phyloP scores from a whole-genome alignment of 306 rosid species.

The Carpinus viminea region DNA sequence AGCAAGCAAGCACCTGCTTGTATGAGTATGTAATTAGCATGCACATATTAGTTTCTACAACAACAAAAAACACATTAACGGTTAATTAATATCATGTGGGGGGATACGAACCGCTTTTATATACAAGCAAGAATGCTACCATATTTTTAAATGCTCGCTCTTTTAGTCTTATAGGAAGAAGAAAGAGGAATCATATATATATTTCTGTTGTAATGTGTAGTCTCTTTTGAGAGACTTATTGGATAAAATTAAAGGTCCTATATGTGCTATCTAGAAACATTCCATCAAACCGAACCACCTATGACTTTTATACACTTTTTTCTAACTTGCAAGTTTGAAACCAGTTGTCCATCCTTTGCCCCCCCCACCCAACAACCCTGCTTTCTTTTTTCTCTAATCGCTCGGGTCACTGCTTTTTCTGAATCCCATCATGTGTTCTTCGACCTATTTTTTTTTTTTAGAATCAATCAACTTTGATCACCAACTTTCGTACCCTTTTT shows the following conservation, averaged over 20 bases:
- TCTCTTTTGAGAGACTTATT: constrained; percentile 31
- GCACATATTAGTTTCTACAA: background rate
- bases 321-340: constrained; percentile 33
- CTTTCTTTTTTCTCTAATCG: constrained; percentile 22
- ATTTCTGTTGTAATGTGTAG: background rate
- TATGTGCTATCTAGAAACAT: constrained; percentile 9
- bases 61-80: no score
- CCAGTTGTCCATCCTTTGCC: constrained; percentile 20
- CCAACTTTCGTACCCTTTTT: no score
- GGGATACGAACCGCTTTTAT: no score
- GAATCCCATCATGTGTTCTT: no score
- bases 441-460: no score
- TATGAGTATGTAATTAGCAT: background rate
- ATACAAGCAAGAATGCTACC: no score
- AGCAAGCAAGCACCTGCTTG: background rate
- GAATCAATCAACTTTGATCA: no score
- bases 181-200: no score
- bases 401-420: background rate
- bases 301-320: constrained; percentile 7
- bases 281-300: constrained; percentile 29
- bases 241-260: constrained; percentile 15
- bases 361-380: constrained; percentile 25
- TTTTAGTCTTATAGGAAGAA: no score
- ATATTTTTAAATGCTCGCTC: no score
- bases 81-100: no score